Evolutionary conservation across 73 alveolate species (phyloP).

Genomic region (Uronychia binucleata): DNA sequence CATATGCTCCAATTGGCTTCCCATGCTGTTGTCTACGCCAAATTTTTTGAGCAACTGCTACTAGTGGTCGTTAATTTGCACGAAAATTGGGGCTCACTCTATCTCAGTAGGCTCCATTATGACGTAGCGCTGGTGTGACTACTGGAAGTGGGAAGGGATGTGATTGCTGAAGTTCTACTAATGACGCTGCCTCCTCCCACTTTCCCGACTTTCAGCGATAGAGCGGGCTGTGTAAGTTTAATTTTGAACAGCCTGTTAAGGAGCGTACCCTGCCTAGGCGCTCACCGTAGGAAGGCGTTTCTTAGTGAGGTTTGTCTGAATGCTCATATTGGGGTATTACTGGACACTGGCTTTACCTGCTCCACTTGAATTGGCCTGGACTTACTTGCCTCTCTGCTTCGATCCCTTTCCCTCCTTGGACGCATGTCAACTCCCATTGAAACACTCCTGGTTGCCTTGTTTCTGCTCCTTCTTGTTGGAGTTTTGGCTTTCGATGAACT

Average conservation of each 20-base stretch:
- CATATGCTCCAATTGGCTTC: too few relatives aligned
- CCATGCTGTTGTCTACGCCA: neutral
- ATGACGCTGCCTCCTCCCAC: neutral
- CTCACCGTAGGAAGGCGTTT: neutral
- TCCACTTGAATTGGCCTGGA: too few relatives aligned
- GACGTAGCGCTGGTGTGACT: neutral
- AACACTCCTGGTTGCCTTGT: too few relatives aligned
- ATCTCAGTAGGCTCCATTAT: neutral
- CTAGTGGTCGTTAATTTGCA: neutral
- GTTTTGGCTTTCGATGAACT: too few relatives aligned
- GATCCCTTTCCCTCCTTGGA: neutral
- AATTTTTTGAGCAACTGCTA: neutral
- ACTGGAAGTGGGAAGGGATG: neutral
- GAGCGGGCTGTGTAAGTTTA: neutral
- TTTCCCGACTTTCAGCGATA: neutral
- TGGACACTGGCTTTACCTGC: neutral
- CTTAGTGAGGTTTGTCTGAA: neutral
- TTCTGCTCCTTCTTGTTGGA: too few relatives aligned
- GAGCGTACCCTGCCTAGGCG: neutral
- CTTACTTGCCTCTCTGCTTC: too few relatives aligned
- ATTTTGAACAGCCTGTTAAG: too few relatives aligned
- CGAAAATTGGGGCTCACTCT: neutral
- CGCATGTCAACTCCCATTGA: too few relatives aligned
- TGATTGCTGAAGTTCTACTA: neutral
- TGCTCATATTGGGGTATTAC: neutral